Evolutionary conservation across 2,329 filamentous ascomycete genomes (phyloP).

Genomic region (Amphichorda felina): DNA sequence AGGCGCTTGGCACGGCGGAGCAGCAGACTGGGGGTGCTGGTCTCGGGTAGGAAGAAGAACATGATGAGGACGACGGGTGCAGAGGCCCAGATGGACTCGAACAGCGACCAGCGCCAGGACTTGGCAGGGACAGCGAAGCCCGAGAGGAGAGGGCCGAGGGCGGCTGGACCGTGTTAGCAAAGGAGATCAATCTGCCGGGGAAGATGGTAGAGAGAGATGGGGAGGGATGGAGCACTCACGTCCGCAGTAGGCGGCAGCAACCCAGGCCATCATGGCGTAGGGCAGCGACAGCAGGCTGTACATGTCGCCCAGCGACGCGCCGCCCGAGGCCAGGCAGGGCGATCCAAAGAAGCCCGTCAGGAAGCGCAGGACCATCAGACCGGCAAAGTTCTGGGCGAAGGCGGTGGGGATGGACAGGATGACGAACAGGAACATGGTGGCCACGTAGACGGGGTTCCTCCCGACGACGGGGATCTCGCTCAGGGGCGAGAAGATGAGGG

Average conservation of each 20-base stretch:
- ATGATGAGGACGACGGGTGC: conserved; percentile 47
- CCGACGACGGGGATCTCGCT: conserved; percentile 56
- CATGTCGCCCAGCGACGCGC: conserved; percentile 38
- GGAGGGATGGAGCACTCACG: conserved; percentile 13
- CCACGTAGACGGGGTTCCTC: conserved; percentile 55
- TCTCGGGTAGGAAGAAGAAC: conserved; percentile 54
- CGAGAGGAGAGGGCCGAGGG: conserved; percentile 48
- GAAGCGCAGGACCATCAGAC: conserved; percentile 52
- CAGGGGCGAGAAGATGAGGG: conserved; percentile 53
- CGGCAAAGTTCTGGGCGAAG: conserved; percentile 48
- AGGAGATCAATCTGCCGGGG: conserved; percentile 23
- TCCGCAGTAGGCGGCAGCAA: conserved; percentile 36
- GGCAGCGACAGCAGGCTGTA: conserved; percentile 43
- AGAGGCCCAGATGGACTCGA: conserved; percentile 51
- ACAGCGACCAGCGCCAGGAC: conserved; percentile 53
- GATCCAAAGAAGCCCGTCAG: conserved; percentile 55
- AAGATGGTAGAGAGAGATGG: not conserved
- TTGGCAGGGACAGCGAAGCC: conserved; percentile 47
- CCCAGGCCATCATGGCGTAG: conserved; percentile 49
- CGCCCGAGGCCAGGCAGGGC: conserved; percentile 50
- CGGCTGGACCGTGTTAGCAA: conserved; percentile 18
- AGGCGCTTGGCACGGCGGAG: conserved; percentile 49
- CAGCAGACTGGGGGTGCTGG: conserved; percentile 45
- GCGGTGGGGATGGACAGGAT: conserved; percentile 54
- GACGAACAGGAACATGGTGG: conserved; percentile 57